Evolutionary conservation across 768 basidiomycete genomes (phyloP).

Genomic region (Tulasnella sp.): DNA sequence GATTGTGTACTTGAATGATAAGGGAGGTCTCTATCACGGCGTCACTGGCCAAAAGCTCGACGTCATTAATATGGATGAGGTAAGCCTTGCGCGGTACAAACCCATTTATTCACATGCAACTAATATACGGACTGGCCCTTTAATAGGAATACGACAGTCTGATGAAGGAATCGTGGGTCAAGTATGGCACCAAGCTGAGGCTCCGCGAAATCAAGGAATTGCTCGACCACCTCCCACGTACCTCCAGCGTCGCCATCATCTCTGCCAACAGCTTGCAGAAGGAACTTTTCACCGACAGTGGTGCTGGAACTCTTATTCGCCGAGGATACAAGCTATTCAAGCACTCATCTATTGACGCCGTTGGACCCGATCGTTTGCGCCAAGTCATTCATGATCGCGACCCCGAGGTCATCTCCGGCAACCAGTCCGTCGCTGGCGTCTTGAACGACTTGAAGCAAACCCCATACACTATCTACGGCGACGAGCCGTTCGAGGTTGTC

Average conservation of each 20-base stretch:
- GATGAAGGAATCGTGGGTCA: conserved; percentile 99
- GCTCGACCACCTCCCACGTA: conserved; percentile 93
- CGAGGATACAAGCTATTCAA: conserved; percentile 98
- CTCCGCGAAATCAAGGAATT: conserved; percentile 99
- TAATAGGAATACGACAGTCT: conserved; percentile 86
- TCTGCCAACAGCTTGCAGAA: conserved; percentile 88
- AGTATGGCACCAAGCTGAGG: conserved; percentile 98
- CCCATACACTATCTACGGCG: conserved; percentile 94
- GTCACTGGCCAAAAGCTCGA: conserved; percentile 94
- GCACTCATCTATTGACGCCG: conserved; percentile 69
- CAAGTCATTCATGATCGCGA: conserved; percentile 95
- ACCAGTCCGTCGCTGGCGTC: conserved; percentile 80
- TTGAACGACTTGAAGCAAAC: conserved; percentile 74
- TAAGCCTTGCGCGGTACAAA: conserved; percentile 35
- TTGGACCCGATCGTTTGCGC: conserved; percentile 92
- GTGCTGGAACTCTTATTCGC: conserved; percentile 96
- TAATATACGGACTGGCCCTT: neutral
- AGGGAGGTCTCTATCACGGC: conserved; percentile 96
- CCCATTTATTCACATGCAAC: neutral
- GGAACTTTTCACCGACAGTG: conserved; percentile 97
- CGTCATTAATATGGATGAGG: conserved; percentile 96
- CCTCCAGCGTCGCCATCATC: conserved; percentile 98
- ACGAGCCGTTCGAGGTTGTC: conserved; percentile 93
- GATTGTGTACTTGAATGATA: conserved; percentile 97
- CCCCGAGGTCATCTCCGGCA: conserved; percentile 79